Percentiles rank a stretch among this genome's conserved stretches.
Evolutionary conservation across 495 filamentous ascomycete species (phyloP).

Genomic region (Neurospora sp.): DNA sequence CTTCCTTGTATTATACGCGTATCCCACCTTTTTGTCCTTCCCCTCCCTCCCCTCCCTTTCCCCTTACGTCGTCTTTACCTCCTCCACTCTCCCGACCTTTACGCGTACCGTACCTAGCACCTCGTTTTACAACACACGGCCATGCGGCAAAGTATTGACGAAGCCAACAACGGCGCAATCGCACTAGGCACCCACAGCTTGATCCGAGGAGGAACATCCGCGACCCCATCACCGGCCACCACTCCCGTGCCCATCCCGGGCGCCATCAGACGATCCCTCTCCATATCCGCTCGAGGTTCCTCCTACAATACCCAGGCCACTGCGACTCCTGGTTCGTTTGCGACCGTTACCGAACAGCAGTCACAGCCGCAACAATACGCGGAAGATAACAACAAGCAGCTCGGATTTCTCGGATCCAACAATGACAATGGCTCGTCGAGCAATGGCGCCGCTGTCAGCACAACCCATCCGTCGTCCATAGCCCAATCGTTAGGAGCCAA

Average conservation of each 20-base stretch:
- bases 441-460: constrained; percentile 3
- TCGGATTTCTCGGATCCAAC: constrained; percentile 3
- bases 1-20: not conserved
- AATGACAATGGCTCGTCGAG: not conserved
- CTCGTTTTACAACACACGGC: not conserved
- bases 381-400: constrained; percentile 11
- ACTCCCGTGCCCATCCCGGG: not conserved
- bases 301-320: not conserved
- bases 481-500: constrained; percentile 11
- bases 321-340: not conserved
- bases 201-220: not conserved
- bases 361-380: constrained; percentile 1
- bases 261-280: not conserved
- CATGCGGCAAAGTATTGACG: not conserved
- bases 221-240: not conserved
- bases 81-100: not conserved
- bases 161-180: constrained; percentile 2
- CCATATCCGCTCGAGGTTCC: not conserved
- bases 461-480: not conserved
- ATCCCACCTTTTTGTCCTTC: not conserved
- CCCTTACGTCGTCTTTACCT: constrained; percentile 1
- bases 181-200: constrained; percentile 8
- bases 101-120: not conserved
- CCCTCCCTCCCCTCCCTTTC: not conserved
- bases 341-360: not conserved